Percentiles rank a stretch among this genome's conserved stretches.
Evolutionary conservation across 2,329 filamentous ascomycete species (phyloP).

Genomic region (Pseudogymnoascus sp.): DNA sequence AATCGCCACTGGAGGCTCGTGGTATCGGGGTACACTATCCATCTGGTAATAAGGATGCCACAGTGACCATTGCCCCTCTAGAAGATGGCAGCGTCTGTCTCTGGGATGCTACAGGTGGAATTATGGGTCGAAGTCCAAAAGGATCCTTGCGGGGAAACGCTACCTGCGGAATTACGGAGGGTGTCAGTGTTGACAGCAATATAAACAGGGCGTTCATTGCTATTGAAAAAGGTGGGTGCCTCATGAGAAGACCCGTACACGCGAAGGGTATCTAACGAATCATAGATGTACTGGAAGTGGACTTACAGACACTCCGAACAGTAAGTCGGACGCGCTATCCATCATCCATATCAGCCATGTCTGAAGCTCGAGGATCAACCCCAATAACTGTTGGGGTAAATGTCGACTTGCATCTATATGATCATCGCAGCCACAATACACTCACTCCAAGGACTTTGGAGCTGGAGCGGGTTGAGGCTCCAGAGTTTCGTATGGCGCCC

Average conservation of each 20-base stretch:
- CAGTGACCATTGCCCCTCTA: constrained; percentile 64
- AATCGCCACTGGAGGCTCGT: constrained; percentile 55
- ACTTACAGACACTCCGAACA: constrained; percentile 64
- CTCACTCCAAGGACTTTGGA: constrained; percentile 18
- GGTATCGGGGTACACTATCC: constrained; percentile 63
- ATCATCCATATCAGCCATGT: constrained; percentile 77
- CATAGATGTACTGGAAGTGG: constrained; percentile 66
- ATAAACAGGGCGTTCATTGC: constrained; percentile 69
- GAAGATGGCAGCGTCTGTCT: constrained; percentile 83
- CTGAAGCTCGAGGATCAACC: constrained; percentile 54
- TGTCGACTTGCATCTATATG: constrained; percentile 72
- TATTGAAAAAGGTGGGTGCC: constrained; percentile 55
- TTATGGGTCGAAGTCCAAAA: constrained; percentile 57
- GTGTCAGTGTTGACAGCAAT: constrained; percentile 68
- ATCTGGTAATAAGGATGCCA: constrained; percentile 43
- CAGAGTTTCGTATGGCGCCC: background rate
- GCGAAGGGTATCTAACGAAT: constrained; percentile 17
- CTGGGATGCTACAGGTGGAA: constrained; percentile 68
- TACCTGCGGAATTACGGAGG: constrained; percentile 67
- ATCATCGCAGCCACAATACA: constrained; percentile 48
- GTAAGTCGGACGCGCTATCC: constrained; percentile 66
- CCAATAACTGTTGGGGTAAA: constrained; percentile 82
- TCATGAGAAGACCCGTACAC: background rate
- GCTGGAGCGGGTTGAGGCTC: constrained; percentile 17
- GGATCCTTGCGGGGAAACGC: constrained; percentile 54